Evolutionary conservation across 2,329 filamentous ascomycete genomes (phyloP).

Genomic region (Ophiostoma ips): DNA sequence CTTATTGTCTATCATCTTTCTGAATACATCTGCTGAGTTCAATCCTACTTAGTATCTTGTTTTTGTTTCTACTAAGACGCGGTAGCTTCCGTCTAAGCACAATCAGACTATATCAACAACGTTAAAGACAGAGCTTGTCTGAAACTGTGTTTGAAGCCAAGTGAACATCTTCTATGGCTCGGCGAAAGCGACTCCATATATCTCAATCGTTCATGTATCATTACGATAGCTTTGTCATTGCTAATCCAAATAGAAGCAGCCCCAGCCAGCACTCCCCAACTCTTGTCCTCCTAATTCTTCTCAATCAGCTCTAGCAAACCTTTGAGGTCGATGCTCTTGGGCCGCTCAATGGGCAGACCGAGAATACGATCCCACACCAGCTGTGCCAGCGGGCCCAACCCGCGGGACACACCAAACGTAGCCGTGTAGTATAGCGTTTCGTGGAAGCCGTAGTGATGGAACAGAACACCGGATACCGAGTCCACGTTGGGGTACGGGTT

Average conservation of each 20-base stretch:
- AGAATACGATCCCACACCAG: slow-evolving; percentile 92
- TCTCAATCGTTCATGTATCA: too few relatives aligned
- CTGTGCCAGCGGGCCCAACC: slow-evolving; percentile 80
- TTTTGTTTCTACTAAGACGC: too few relatives aligned
- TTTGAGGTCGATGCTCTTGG: slow-evolving; percentile 91
- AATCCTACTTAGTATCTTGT: too few relatives aligned
- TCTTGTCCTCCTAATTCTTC: slow-evolving; percentile 9
- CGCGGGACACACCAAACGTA: slow-evolving; percentile 54
- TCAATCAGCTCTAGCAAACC: slow-evolving; percentile 62
- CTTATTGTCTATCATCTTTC: too few relatives aligned
- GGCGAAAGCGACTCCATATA: too few relatives aligned
- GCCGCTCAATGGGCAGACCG: slow-evolving; percentile 88
- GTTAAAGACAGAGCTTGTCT: too few relatives aligned
- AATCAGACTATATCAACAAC: too few relatives aligned
- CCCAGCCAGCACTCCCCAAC: not conserved
- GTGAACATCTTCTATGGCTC: too few relatives aligned
- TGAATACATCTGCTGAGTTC: too few relatives aligned
- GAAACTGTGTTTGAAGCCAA: too few relatives aligned
- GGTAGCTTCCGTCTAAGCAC: too few relatives aligned
- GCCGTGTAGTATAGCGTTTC: slow-evolving; percentile 90
- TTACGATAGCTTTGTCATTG: not conserved
- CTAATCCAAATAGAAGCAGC: not conserved
- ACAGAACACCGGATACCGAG: slow-evolving; percentile 80
- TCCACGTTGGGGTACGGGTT: slow-evolving; percentile 98
- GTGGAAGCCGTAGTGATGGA: slow-evolving; percentile 96